Evolutionary conservation across 768 basidiomycete genomes (phyloP), one percentile per base, ranked within the genome.

Genomic region (Cyathus striatus): DNA sequence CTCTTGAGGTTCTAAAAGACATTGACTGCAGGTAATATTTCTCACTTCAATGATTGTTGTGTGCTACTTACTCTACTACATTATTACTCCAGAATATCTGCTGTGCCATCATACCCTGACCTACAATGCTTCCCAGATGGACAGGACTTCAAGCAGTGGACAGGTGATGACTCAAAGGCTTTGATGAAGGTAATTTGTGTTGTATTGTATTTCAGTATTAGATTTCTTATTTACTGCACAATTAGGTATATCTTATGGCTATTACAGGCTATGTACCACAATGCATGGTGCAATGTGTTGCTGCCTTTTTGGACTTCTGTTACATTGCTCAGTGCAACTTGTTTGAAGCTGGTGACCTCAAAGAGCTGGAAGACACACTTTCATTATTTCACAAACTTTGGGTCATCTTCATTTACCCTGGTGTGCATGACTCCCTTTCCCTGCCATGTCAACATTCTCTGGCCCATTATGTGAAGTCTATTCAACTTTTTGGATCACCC

Each of bases 1-100:
- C 49, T 3, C 33, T 50, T 14, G 27, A 20, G 16, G 59, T 62
- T 20, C 30, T 64, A 9, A 51, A 54, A 40, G 62, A 65, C 32
- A 63, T 64, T 45, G 60, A 65, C 43, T 49, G 36, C 6, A 45
- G 53, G 63, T 61, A 45, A 21, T 48, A 47, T 18, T 35, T 13
- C 18, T 35, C 23, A 13, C 5, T 5, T 24, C 13, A 16, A 35
- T 6, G 21, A 7, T 12, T 43, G n/a, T 36, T 35, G 4, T 6
- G 12, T 7, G n/a, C n/a, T n/a, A n/a, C n/a, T n/a, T 32, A 43
- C 17, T 35, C 6, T 21, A 4, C 17, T 23, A 33, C 22, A 32
- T 33, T 23, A 35, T 35, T n/a, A n/a, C n/a, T n/a, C n/a, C 18
- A 43, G 42, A n/a, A 43, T 43, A 17, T 36, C 34, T 17, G 21